phyloP scores from a whole-genome alignment of 768 basidiomycete species.

The Cystobasidium ongulense region DNA sequence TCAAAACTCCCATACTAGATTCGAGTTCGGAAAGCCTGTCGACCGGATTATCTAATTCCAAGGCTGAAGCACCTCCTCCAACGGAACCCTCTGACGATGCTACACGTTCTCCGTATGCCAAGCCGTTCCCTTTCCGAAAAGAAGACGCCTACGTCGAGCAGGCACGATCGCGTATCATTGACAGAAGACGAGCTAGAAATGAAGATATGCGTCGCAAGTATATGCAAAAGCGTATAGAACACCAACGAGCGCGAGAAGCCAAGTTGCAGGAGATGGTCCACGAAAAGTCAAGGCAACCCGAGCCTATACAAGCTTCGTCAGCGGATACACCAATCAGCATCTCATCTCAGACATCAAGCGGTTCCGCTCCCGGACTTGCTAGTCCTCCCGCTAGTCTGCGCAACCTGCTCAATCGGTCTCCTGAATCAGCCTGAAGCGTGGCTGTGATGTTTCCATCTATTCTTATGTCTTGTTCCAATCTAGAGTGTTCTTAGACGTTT shows the following conservation, averaged over 20 bases:
- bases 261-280: not conserved
- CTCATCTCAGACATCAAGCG: not conserved
- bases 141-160: not conserved
- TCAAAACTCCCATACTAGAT: not conserved
- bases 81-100: not conserved
- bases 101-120: not conserved
- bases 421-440: not conserved
- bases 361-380: not conserved
- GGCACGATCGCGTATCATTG: constrained; percentile 12
- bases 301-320: not conserved
- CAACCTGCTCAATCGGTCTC: not conserved
- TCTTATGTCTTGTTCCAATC: no score
- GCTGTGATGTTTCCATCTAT: not conserved
- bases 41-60: no score
- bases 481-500: no score
- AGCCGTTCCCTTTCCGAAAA: not conserved
- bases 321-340: not conserved
- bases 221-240: not conserved
- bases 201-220: constrained; percentile 16
- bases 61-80: not conserved
- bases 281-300: not conserved
- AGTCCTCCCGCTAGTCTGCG: not conserved
- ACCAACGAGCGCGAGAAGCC: not conserved
- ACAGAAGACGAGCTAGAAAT: constrained; percentile 10
- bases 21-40: not conserved